Evolutionary conservation across 371 early-diverging fungal genomes (phyloP).

Genomic region (Globomyces sp.): DNA sequence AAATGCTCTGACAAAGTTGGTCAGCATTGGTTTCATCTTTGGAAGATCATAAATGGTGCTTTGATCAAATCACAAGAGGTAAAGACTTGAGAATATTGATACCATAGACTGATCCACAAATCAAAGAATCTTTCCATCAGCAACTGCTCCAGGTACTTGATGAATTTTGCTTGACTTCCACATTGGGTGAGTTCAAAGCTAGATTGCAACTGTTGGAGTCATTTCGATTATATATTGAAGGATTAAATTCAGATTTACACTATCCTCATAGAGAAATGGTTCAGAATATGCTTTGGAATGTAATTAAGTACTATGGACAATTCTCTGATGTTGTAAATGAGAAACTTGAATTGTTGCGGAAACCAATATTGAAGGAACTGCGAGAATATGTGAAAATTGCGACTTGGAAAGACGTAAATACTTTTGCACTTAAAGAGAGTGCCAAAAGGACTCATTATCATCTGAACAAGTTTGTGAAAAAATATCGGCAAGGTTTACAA

Average conservation of each 20-base stretch:
- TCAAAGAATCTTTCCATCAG: conserved; percentile 1
- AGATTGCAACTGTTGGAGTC: conserved; percentile 49
- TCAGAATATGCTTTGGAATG: conserved; percentile 39
- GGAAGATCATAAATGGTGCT: conserved; percentile 49
- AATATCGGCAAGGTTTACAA: conserved; percentile 67
- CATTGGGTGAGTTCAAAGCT: conserved; percentile 77
- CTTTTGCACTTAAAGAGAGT: conserved; percentile 87
- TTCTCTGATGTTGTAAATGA: conserved; percentile 60
- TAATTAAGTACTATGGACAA: conserved; percentile 70
- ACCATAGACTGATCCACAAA: conserved; percentile 16
- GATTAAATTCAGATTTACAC: not conserved
- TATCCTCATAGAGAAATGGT: conserved; percentile 1
- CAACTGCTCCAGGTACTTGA: conserved; percentile 55
- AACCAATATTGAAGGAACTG: conserved; percentile 85
- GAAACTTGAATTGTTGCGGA: conserved; percentile 57
- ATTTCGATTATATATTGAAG: not conserved
- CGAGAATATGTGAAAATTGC: conserved; percentile 92
- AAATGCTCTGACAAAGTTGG: conserved; percentile 62
- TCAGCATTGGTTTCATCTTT: conserved; percentile 89
- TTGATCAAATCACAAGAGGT: conserved; percentile 27
- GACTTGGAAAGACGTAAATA: conserved; percentile 95
- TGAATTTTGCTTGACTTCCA: conserved; percentile 77
- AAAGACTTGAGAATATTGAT: conserved; percentile 9
- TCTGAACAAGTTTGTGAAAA: conserved; percentile 83
- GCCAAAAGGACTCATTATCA: conserved; percentile 89